Evolutionary conservation across 305 asterid species (phyloP), one percentile per base, ranked within the genome.

Genomic region (Ajuga reptans): DNA sequence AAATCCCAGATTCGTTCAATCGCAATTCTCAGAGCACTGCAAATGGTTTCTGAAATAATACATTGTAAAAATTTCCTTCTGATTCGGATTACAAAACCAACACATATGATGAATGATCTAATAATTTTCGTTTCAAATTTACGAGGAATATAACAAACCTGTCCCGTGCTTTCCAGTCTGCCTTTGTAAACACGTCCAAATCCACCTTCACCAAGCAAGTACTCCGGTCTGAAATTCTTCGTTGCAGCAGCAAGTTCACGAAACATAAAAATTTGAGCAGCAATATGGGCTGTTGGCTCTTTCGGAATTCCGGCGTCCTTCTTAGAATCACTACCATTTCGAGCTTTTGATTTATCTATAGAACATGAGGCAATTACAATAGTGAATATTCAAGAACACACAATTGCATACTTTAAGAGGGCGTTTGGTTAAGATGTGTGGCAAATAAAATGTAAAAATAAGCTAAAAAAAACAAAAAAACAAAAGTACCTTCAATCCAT

Each of bases 221-320:
- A 84, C 72, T 92, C 98, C 1, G 87, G 86, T 75, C 88, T 84
- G 75, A 92, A 92, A 75, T 92, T 92, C 78, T 87, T 86, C 1
- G 98, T 89, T 36, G 96, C 98, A 80, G 92, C 85, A 42, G 96
- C 98, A 78, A 92, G 95, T 73, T 89, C 98, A 77, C 98, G 96
- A 70, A 89, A 92, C 9, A 96, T 92, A 78, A 92, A 92, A 27
- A 95, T 92, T 72, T 92, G 98, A 16, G 98, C 96, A 71, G 96
- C 98, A 59, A 89, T 92, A 74, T 92, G 80, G 14, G 85, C 81
- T 24, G 89, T 76, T 50, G 93, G 83, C 77, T 86, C 96, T 74
- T 89, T 89, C 15, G 84, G 81, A 62, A 77, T 46, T 50, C 82
- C 56, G 29, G 76, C 66, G 63, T 89, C 96, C 80, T 87, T 91